These are phyloP conservation scores for Pythium scleroteichum DNA, from an alignment of 352 stramenopile genomes.

Conservation along the genomic window DNA sequence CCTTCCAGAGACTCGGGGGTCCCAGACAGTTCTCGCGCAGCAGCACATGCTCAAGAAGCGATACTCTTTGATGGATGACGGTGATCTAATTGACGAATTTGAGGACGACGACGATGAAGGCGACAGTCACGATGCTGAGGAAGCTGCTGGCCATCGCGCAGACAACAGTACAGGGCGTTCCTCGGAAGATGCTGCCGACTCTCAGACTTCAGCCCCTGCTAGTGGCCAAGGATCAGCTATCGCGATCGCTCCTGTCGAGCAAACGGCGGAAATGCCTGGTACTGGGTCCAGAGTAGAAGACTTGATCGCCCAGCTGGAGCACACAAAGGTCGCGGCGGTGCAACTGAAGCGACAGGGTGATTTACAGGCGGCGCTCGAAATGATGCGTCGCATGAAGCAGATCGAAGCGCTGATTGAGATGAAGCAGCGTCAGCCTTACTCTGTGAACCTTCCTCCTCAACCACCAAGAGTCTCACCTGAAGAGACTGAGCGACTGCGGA, in stretches of 20 bases:
- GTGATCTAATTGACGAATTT: conserved; percentile 71
- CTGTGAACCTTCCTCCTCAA: background rate
- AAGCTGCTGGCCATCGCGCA: background rate
- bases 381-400: conserved; percentile 70
- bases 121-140: background rate
- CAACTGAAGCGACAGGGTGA: conserved; percentile 58
- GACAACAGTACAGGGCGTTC: background rate
- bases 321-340: conserved; percentile 45
- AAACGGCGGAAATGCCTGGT: background rate
- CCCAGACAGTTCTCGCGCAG: background rate
- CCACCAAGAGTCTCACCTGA: conserved; percentile 1
- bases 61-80: conserved; percentile 41
- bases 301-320: conserved; percentile 45
- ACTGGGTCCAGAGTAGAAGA: conserved; percentile 27
- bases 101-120: conserved; percentile 39
- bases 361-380: conserved; percentile 56
- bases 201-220: background rate
- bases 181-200: background rate
- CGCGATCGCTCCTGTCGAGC: no score
- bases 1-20: background rate
- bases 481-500: conserved; percentile 23
- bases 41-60: background rate
- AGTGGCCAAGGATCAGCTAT: no score
- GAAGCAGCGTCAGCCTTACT: conserved; percentile 32
- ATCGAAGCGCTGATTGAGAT: conserved; percentile 61